These are phyloP conservation scores for Vigna unguiculata DNA, from an alignment of 306 rosid species.

Conservation along the genomic window DNA sequence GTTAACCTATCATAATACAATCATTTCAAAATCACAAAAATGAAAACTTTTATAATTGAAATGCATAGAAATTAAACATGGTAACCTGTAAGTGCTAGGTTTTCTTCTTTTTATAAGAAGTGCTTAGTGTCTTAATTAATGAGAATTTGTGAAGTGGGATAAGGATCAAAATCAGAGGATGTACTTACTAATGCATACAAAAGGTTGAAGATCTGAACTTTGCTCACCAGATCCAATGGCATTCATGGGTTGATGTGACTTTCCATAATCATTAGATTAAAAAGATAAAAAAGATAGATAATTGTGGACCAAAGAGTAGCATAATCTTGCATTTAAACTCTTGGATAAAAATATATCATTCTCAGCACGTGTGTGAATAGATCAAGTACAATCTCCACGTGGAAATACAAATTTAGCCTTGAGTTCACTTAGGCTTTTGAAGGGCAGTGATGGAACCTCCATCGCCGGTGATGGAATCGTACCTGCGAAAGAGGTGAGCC, in stretches of 20 bases:
- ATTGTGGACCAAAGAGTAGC: neutral
- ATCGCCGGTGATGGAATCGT: constrained; percentile 70
- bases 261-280: too few species aligned
- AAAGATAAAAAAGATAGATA: neutral
- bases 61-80: too few species aligned
- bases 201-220: constrained; percentile 70
- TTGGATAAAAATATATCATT: neutral
- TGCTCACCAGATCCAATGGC: constrained; percentile 58
- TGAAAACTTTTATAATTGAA: too few species aligned
- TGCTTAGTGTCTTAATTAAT: constrained; percentile 11
- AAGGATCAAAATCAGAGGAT: constrained; percentile 74
- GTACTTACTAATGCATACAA: constrained; percentile 62
- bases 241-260: too few species aligned
- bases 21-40: too few species aligned
- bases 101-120: neutral
- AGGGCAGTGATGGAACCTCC: constrained; percentile 66
- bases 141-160: constrained; percentile 45
- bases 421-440: constrained; percentile 50
- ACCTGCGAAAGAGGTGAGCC: constrained; percentile 71
- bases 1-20: too few species aligned
- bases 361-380: neutral
- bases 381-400: neutral
- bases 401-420: constrained; percentile 30
- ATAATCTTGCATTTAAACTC: neutral
- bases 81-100: too few species aligned